These are phyloP conservation scores for Dacryopinax primogenitus DNA, from an alignment of 768 basidiomycete genomes.

Conservation along the genomic window DNA sequence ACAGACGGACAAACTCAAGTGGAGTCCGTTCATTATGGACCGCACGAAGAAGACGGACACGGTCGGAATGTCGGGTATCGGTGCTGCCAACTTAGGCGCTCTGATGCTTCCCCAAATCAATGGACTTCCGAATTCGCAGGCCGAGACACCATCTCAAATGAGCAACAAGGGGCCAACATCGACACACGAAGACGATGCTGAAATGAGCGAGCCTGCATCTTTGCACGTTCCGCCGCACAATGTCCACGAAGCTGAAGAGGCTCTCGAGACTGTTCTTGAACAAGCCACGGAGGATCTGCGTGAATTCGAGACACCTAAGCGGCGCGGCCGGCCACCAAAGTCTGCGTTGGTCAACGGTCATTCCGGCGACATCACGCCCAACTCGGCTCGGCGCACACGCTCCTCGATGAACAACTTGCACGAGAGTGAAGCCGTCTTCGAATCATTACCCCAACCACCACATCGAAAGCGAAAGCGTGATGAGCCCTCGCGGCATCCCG, in stretches of 20 bases:
- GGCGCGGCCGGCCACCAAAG: not conserved
- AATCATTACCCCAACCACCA: not conserved
- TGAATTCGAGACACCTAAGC: not conserved
- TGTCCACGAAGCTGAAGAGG: not conserved
- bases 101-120: not conserved
- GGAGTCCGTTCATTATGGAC: conserved; percentile 81
- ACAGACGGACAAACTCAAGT: conserved; percentile 76
- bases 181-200: not conserved
- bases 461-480: not conserved
- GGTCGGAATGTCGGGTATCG: not conserved
- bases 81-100: not conserved
- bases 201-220: not conserved
- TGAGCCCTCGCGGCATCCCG: not conserved
- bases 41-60: conserved; percentile 14
- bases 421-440: not conserved
- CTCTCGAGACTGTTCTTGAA: not conserved
- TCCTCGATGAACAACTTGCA: not conserved
- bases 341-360: not conserved
- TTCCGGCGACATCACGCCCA: too few species aligned
- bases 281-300: not conserved
- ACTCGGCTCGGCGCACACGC: not conserved
- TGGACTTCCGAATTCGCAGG: not conserved
- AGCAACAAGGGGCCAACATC: not conserved
- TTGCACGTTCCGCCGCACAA: not conserved
- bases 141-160: not conserved